A percentile compares a stretch with the other conserved stretches of the same genome.
These are phyloP conservation scores for Lachnellula willkommii DNA, from an alignment of 2,329 filamentous ascomycete species.

Conservation along the genomic window DNA sequence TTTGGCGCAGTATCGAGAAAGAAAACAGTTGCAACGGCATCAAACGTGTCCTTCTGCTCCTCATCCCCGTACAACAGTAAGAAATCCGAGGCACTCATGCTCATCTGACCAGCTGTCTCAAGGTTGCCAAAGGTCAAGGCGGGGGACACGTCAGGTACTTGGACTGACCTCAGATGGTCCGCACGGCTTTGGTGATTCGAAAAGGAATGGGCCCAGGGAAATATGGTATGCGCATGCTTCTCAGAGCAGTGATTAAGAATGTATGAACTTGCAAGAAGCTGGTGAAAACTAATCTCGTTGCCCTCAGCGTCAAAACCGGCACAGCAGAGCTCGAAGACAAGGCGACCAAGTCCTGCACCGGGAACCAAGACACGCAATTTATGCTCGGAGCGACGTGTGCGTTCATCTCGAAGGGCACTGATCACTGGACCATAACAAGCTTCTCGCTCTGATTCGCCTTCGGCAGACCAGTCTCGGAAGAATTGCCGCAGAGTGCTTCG, in stretches of 20 bases:
- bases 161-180: constrained; percentile 69
- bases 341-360: constrained; percentile 78
- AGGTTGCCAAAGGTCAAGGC: constrained; percentile 44
- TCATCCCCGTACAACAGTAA: constrained; percentile 72
- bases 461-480: constrained; percentile 88
- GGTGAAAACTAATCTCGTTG: constrained; percentile 96
- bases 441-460: constrained; percentile 68
- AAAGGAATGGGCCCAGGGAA: constrained; percentile 82
- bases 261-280: constrained; percentile 78
- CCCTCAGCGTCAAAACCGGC: constrained; percentile 73
- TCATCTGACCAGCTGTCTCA: constrained; percentile 59
- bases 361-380: constrained; percentile 66
- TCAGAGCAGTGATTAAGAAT: constrained; percentile 63
- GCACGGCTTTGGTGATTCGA: constrained; percentile 72
- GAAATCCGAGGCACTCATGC: constrained; percentile 92
- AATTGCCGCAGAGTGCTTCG: constrained; percentile 89
- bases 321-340: constrained; percentile 80
- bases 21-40: constrained; percentile 85
- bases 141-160: constrained; percentile 77
- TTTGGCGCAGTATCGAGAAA: constrained; percentile 98
- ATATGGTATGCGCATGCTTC: constrained; percentile 63
- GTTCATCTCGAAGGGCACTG: constrained; percentile 53
- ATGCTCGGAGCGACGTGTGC: constrained; percentile 16
- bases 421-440: constrained; percentile 73
- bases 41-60: constrained; percentile 55